Conservation (phyloP, 176 grass and related monocot genomes). For the Carex pumila region DNA sequence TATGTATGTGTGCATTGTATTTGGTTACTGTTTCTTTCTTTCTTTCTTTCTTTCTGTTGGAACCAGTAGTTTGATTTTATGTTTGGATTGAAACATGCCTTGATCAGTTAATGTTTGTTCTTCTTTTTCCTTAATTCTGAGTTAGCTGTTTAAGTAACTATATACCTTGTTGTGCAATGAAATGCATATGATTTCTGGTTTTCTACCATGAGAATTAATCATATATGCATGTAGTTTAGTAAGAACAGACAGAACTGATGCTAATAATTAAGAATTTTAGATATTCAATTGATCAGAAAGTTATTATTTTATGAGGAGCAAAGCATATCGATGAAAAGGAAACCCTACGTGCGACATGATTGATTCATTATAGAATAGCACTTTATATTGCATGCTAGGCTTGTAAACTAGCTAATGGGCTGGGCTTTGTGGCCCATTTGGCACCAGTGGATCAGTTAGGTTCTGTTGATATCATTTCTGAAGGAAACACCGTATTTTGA, state of each 20-base stretch:
- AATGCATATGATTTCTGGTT: not conserved
- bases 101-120: not conserved
- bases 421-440: not conserved
- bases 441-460: not conserved
- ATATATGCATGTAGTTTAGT: not conserved
- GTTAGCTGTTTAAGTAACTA: not conserved
- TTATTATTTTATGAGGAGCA: not conserved
- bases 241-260: not conserved
- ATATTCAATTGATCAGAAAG: not conserved
- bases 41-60: not conserved
- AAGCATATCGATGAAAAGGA: not conserved
- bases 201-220: not conserved
- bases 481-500: not conserved
- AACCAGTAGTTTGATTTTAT: not conserved
- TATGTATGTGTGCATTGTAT: not conserved
- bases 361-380: not conserved
- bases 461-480: not conserved
- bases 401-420: not conserved
- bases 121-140: not conserved
- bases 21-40: not conserved
- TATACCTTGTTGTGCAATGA: not conserved
- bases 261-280: not conserved
- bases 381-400: not conserved
- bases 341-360: not conserved
- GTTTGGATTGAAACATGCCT: not conserved